Evolutionary conservation across 169 alveolate species (phyloP), one percentile per base, ranked within the genome.

Genomic region (Cryptosporidium sp.): DNA sequence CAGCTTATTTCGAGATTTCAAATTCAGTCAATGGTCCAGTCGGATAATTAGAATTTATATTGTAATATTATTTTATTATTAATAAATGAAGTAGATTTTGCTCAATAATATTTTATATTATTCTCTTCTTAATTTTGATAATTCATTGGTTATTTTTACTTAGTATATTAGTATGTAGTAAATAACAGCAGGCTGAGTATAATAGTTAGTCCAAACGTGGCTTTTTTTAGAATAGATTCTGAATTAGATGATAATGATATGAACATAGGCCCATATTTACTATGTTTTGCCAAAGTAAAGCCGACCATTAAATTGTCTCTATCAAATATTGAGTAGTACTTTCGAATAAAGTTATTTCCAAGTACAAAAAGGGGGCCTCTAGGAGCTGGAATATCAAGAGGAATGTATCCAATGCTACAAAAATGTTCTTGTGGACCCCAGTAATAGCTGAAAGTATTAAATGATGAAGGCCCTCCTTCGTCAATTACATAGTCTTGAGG

Each of bases 361-460:
- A 94, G 92, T 41, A 94, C 95, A 84, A 94, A 94, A 52, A 94
- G 91, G 21, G 96, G 96, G 29, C 95, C 95, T 58, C 93, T 93
- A 50, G 96, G 96, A 12, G 96, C 93, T n/a, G 97, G 96, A 62
- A 94, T 85, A 61, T 94, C 97, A 74, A 94, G 89, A 48, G 96
- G 85, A 91, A 94, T 92, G 21, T 93, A 91, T 41, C 97, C 97
- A 39, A 94, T 69, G 8, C 91, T 91, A 80, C 97, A 94, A 70
- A 35, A 43, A 91, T 84, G 89, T 43, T 89, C 84, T 92, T 87
- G 86, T 35, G 35, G 68, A 8, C 84, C 91, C 61, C 67, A 41
- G 50, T 71, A 59, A 55, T 45, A 37, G n/a, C 69, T 29, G 62
- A 62, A 59, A 80, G 70, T 55, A 84, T 91, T 23, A 70, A 84